Conservation (phyloP, 257 asterid species). For the Solanum virginianum region DNA sequence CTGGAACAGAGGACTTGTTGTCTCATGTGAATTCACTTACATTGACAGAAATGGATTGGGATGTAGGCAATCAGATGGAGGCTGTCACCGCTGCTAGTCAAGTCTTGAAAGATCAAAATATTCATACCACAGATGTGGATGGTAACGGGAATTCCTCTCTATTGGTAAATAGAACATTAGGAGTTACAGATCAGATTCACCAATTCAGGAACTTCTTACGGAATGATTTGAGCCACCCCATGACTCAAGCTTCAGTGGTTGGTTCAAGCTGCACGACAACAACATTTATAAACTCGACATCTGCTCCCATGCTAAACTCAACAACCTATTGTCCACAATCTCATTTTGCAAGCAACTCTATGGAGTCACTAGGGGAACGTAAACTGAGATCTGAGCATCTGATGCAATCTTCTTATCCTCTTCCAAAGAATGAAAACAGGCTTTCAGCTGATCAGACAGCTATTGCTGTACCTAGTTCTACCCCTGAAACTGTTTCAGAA, state of each 20-base stretch:
- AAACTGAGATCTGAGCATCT: slow-evolving; percentile 21
- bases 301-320: slow-evolving; percentile 72
- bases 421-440: slow-evolving; percentile 20
- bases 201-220: slow-evolving; percentile 53
- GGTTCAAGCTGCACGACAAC: slow-evolving; percentile 77
- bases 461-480: slow-evolving; percentile 20
- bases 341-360: slow-evolving; percentile 19
- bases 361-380: slow-evolving; percentile 20
- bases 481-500: slow-evolving; percentile 19
- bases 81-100: slow-evolving; percentile 35
- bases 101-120: slow-evolving; percentile 34
- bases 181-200: slow-evolving; percentile 41
- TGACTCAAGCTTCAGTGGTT: slow-evolving; percentile 63
- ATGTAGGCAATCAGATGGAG: slow-evolving; percentile 39
- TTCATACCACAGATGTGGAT: slow-evolving; percentile 41
- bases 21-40: slow-evolving; percentile 75
- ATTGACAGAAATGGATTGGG: slow-evolving; percentile 76
- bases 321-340: slow-evolving; percentile 54
- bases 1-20: slow-evolving; percentile 39
- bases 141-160: slow-evolving; percentile 34
- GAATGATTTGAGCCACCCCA: slow-evolving; percentile 53
- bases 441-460: slow-evolving; percentile 21
- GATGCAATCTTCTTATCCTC: slow-evolving; percentile 26
- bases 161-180: slow-evolving; percentile 20
- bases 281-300: slow-evolving; percentile 49